Conservation (phyloP, 805 yeast genomes). For the Schwanniomyces polymorphus region DNA sequence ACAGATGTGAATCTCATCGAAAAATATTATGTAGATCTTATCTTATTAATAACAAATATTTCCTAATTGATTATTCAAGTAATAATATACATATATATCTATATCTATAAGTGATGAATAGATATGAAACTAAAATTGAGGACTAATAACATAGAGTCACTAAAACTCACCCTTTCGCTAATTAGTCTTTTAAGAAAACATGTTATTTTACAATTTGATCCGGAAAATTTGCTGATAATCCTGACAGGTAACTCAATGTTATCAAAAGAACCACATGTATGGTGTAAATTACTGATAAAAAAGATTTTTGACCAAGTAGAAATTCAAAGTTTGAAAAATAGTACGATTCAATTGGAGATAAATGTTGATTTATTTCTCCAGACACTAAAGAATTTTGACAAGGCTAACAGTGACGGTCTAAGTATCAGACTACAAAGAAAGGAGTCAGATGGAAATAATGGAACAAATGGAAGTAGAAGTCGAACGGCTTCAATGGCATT, state of each 20-base stretch:
- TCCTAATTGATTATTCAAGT: too few species aligned
- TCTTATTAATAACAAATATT: too few species aligned
- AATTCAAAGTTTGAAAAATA: constrained; percentile 51
- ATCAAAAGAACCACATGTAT: constrained; percentile 61
- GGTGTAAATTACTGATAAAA: constrained; percentile 55
- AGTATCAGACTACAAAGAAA: constrained; percentile 53
- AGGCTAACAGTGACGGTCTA: constrained; percentile 50
- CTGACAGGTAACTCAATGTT: constrained; percentile 43
- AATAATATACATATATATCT: not conserved
- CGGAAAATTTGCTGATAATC: constrained; percentile 47
- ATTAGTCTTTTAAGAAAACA: constrained; percentile 53
- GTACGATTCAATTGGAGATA: constrained; percentile 59
- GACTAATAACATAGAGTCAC: constrained; percentile 16
- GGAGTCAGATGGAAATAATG: constrained; percentile 24
- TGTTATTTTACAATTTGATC: constrained; percentile 58
- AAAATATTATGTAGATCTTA: too few species aligned
- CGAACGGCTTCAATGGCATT: constrained; percentile 55
- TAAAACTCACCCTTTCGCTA: constrained; percentile 46
- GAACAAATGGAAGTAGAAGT: constrained; percentile 24
- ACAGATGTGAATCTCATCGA: too few species aligned
- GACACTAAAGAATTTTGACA: constrained; percentile 57
- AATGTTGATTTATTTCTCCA: constrained; percentile 61
- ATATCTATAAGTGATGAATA: not conserved
- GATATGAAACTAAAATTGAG: constrained; percentile 19
- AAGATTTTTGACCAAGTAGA: constrained; percentile 51